These are phyloP conservation scores for Fusarium sp. DNA, from an alignment of 2,329 filamentous ascomycete genomes.

Conservation along the genomic window DNA sequence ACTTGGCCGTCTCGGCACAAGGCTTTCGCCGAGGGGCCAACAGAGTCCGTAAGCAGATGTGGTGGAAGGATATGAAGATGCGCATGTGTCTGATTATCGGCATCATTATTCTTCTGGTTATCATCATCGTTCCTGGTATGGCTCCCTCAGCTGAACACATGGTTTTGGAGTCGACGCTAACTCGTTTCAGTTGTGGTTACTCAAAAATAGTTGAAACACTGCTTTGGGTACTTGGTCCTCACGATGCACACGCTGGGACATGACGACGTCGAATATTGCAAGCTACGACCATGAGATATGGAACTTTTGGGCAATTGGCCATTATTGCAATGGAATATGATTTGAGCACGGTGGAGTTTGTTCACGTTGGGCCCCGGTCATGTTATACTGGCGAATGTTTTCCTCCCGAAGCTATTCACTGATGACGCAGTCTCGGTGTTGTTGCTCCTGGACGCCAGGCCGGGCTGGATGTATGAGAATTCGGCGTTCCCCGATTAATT, in stretches of 20 bases:
- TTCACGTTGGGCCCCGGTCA: constrained; percentile 45
- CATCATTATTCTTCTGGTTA: constrained; percentile 87
- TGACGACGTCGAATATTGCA: constrained; percentile 43
- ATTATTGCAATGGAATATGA: constrained; percentile 45
- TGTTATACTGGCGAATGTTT: constrained; percentile 40
- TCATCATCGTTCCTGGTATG: constrained; percentile 95
- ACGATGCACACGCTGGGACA: constrained; percentile 38
- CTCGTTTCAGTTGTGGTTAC: constrained; percentile 49
- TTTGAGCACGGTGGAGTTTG: constrained; percentile 51
- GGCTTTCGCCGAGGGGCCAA: constrained; percentile 97
- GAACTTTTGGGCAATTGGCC: constrained; percentile 45
- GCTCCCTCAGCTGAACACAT: background rate
- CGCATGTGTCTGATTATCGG: constrained; percentile 93
- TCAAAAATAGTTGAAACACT: constrained; percentile 41
- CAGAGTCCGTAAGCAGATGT: constrained; percentile 96
- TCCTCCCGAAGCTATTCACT: constrained; percentile 28
- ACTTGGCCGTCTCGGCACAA: constrained; percentile 90
- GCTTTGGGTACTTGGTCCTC: constrained; percentile 43
- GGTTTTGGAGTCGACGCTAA: constrained; percentile 12
- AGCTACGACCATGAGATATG: constrained; percentile 45
- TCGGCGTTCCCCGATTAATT: constrained; percentile 59
- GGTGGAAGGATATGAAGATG: constrained; percentile 99
- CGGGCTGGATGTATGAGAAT: constrained; percentile 55
- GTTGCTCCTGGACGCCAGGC: constrained; percentile 34
- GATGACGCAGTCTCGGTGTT: constrained; percentile 31